Percentiles rank a stretch among this genome's conserved stretches.
phyloP scores from a whole-genome alignment of 176 grass and related monocot genomes.

The Aegilops umbellulata region DNA sequence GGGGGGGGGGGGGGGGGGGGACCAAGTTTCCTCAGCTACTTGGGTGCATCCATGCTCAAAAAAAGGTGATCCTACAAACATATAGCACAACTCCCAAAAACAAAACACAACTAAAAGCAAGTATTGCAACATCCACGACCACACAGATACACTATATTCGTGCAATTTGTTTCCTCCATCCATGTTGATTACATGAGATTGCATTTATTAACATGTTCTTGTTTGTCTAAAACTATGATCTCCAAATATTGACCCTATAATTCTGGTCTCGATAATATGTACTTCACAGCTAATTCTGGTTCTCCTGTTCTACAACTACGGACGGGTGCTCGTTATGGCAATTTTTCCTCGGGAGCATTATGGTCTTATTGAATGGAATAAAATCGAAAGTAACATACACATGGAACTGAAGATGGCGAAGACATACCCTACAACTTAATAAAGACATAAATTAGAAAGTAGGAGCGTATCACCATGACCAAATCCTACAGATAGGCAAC shows the following conservation, averaged over 20 bases:
- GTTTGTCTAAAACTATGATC: background rate
- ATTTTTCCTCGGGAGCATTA: background rate
- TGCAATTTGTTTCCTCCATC: background rate
- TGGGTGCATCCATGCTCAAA: background rate
- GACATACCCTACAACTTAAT: background rate
- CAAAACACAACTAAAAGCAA: background rate
- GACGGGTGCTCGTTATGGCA: background rate
- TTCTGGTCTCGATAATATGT: background rate
- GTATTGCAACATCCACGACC: background rate
- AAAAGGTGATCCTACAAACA: background rate
- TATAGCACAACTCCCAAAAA: background rate
- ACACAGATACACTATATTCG: conserved; percentile 1
- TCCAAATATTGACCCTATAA: background rate
- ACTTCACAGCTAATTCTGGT: background rate
- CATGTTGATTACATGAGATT: background rate
- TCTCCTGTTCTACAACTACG: background rate
- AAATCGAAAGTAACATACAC: background rate
- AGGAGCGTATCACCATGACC: background rate
- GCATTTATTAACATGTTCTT: background rate
- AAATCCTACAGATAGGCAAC: background rate
- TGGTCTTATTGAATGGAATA: background rate
- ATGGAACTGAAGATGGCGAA: background rate
- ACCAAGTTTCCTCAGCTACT: no score
- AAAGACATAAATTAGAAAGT: conserved; percentile 1
- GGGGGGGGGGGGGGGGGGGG: no score